Percentiles rank a stretch among this genome's conserved stretches.
These are phyloP conservation scores for Musa schizocarpa DNA, from an alignment of 176 grass and related monocot genomes.

Conservation along the genomic window DNA sequence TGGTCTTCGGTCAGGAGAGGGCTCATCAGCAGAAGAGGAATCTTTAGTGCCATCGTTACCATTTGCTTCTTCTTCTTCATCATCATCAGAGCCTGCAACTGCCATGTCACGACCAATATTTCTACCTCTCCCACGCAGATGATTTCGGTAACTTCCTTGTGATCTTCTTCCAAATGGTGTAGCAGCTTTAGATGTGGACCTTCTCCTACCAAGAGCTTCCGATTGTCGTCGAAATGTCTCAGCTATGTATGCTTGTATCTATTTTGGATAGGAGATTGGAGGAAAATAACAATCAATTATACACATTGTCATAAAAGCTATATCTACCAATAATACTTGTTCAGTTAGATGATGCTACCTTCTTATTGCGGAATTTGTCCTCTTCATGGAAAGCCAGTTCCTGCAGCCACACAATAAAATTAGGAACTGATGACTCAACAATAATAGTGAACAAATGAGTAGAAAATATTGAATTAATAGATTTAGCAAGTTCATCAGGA, in stretches of 20 bases:
- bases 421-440: conserved; percentile 10
- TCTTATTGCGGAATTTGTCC: conserved; percentile 65
- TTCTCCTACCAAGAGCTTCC: conserved; percentile 57
- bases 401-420: conserved; percentile 26
- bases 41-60: conserved; percentile 47
- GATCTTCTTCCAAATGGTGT: conserved; percentile 45
- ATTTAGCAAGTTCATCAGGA: conserved; percentile 7
- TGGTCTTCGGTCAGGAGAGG: conserved; percentile 43
- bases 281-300: background rate
- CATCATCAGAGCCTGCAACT: conserved; percentile 42
- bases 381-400: conserved; percentile 79
- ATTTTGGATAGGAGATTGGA: conserved; percentile 18
- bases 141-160: conserved; percentile 35
- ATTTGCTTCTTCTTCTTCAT: conserved; percentile 53
- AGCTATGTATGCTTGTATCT: conserved; percentile 83
- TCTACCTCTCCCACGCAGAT: conserved; percentile 37
- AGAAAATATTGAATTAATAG: conserved; percentile 12
- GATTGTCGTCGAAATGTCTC: conserved; percentile 55
- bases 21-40: conserved; percentile 52
- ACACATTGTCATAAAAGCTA: background rate
- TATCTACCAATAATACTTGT: background rate
- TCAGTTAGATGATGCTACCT: conserved; percentile 29
- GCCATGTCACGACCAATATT: conserved; percentile 22
- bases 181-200: conserved; percentile 35
- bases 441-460: background rate